Evolutionary conservation across 148 eudicot species (phyloP).

Genomic region (Rhododendron simsii): DNA sequence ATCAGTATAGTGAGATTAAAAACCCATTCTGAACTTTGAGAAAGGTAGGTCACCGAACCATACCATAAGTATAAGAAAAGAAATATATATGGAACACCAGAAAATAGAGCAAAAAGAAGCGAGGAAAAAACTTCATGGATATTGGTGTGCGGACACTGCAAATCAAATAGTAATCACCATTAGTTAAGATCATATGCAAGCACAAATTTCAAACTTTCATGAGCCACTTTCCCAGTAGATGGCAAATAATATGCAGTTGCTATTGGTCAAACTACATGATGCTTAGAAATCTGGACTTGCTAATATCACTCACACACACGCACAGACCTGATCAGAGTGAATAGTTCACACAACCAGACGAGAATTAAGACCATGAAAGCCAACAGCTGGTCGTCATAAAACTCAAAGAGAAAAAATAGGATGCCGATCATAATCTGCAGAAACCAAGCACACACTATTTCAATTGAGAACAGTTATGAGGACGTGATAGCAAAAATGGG

Average conservation of each 20-base stretch:
- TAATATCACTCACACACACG: slow-evolving; percentile 16
- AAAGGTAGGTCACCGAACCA: slow-evolving; percentile 18
- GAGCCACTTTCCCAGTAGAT: neutral
- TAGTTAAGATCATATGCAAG: slow-evolving; percentile 1
- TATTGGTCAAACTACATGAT: neutral
- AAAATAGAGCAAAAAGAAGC: slow-evolving; percentile 95
- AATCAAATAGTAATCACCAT: slow-evolving; percentile 13
- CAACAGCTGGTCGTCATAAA: slow-evolving; percentile 94
- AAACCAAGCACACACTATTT: slow-evolving; percentile 5
- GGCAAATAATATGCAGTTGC: neutral
- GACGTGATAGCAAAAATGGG: neutral
- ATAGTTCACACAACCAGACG: slow-evolving; percentile 95
- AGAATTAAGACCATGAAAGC: slow-evolving; percentile 99
- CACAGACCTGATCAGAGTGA: slow-evolving; percentile 85
- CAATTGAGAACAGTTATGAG: slow-evolving; percentile 3
- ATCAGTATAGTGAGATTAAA: neutral
- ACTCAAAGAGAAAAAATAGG: slow-evolving; percentile 93
- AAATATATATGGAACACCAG: slow-evolving; percentile 95
- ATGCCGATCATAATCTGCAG: slow-evolving; percentile 99
- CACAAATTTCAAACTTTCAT: neutral
- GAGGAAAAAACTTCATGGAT: slow-evolving; percentile 98
- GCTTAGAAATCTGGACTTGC: neutral
- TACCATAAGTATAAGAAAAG: slow-evolving; percentile 93
- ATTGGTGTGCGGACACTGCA: slow-evolving; percentile 99
- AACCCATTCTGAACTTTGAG: neutral